Conservation (phyloP, 2,329 filamentous ascomycete genomes). For the Emydomyces testavorans region DNA sequence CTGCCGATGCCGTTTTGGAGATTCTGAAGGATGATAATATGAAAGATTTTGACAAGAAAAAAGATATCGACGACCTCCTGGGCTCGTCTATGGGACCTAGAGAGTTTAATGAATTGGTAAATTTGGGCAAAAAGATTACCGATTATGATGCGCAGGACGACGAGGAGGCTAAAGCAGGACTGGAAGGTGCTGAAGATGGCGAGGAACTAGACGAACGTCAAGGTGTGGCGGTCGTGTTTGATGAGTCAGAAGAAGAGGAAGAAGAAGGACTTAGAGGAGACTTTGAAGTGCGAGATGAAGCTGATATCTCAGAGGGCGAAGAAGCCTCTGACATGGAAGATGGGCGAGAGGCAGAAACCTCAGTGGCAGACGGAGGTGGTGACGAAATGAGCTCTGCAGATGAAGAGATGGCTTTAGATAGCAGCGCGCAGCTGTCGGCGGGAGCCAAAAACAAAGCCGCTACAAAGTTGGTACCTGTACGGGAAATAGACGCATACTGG, state of each 20-base stretch:
- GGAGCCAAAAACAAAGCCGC: slow-evolving; percentile 37
- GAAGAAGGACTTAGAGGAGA: slow-evolving; percentile 68
- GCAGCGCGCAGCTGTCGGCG: slow-evolving; percentile 38
- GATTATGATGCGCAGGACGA: slow-evolving; percentile 96
- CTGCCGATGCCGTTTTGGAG: slow-evolving; percentile 82
- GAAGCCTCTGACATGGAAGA: slow-evolving; percentile 55
- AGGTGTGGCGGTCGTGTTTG: slow-evolving; percentile 94
- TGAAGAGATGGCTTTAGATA: slow-evolving; percentile 77
- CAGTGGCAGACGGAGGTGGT: slow-evolving; percentile 35
- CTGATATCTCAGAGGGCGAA: slow-evolving; percentile 67
- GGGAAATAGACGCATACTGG: slow-evolving; percentile 97
- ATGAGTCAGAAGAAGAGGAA: slow-evolving; percentile 77
- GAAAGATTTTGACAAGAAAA: slow-evolving; percentile 98
- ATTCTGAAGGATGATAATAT: slow-evolving; percentile 87
- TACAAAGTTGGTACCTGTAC: slow-evolving; percentile 57
- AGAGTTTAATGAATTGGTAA: slow-evolving; percentile 93
- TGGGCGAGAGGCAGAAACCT: slow-evolving; percentile 41
- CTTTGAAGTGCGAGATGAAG: slow-evolving; percentile 74
- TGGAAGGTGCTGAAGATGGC: slow-evolving; percentile 46
- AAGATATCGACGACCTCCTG: slow-evolving; percentile 85
- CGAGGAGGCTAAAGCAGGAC: slow-evolving; percentile 57
- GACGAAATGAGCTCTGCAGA: slow-evolving; percentile 37
- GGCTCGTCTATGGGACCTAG: slow-evolving; percentile 73
- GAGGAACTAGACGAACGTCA: slow-evolving; percentile 84
- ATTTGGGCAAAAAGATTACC: slow-evolving; percentile 95